phyloP scores from a whole-genome alignment of 2,329 filamentous ascomycete genomes.

The Penicillium digitatum region DNA sequence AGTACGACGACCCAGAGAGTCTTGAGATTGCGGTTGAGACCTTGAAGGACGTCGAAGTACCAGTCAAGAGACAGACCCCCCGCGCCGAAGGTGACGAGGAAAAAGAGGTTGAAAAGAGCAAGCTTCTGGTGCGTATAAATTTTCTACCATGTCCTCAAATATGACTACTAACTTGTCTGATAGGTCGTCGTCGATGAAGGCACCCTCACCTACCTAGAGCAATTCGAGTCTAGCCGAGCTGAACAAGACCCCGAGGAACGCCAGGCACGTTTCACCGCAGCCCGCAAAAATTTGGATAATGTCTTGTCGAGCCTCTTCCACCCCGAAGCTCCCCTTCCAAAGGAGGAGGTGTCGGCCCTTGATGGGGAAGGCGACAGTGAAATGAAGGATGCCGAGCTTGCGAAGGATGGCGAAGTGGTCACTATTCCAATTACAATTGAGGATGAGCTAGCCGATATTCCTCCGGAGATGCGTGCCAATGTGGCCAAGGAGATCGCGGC shows the following conservation, averaged over 20 bases:
- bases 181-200: constrained; percentile 71
- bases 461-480: constrained; percentile 90
- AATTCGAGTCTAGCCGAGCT: constrained; percentile 65
- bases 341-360: constrained; percentile 44
- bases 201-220: constrained; percentile 78
- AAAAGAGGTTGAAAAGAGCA: constrained; percentile 61
- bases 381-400: constrained; percentile 61
- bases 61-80: constrained; percentile 66
- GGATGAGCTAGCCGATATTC: constrained; percentile 92
- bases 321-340: constrained; percentile 52
- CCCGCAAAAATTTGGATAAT: constrained; percentile 63
- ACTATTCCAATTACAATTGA: constrained; percentile 84
- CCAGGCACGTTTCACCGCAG: constrained; percentile 66
- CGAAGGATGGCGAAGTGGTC: constrained; percentile 69
- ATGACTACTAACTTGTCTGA: constrained; percentile 20
- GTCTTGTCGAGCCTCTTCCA: constrained; percentile 70
- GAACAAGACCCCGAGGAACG: constrained; percentile 60
- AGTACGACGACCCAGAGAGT: constrained; percentile 88
- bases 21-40: constrained; percentile 80
- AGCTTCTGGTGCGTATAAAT: constrained; percentile 56
- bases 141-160: neutral
- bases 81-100: constrained; percentile 44
- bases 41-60: constrained; percentile 75
- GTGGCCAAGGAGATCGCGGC: constrained; percentile 91
- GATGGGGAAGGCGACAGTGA: constrained; percentile 64